These are phyloP conservation scores for Phytopythium kandeliae DNA, from an alignment of 352 stramenopile genomes.

Conservation along the genomic window DNA sequence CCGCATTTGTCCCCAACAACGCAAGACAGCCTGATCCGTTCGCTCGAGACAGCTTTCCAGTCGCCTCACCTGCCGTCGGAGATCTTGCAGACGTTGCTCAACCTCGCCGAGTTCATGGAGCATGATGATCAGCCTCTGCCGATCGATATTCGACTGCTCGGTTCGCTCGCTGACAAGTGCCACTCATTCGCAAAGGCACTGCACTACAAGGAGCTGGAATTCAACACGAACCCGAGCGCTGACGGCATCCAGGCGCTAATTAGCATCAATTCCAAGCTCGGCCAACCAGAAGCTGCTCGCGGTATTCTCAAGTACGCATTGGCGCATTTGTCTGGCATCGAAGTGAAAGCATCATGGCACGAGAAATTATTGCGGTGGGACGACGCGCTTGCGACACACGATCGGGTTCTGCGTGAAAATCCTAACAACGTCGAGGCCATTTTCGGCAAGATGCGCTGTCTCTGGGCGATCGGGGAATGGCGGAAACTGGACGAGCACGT, in stretches of 20 bases:
- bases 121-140: conserved; percentile 96
- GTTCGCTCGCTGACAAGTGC: conserved; percentile 96
- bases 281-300: conserved; percentile 95
- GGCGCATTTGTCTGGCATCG: conserved; percentile 63
- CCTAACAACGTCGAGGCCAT: conserved; percentile 93
- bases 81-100: conserved; percentile 97
- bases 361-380: conserved; percentile 98
- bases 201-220: conserved; percentile 99
- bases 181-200: conserved; percentile 98
- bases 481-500: conserved; percentile 94
- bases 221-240: conserved; percentile 86
- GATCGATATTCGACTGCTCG: conserved; percentile 96
- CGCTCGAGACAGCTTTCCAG: conserved; percentile 95
- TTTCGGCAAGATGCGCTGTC: conserved; percentile 97
- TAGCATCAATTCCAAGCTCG: conserved; percentile 98
- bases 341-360: conserved; percentile 96
- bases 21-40: conserved; percentile 91
- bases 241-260: conserved; percentile 98
- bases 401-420: conserved; percentile 64
- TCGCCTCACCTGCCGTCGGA: conserved; percentile 92
- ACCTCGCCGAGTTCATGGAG: conserved; percentile 99
- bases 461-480: conserved; percentile 98
- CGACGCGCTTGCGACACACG: conserved; percentile 94
- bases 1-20: conserved; percentile 89
- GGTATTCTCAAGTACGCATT: conserved; percentile 96